Evolutionary conservation across 2,329 filamentous ascomycete genomes (phyloP), one percentile per base, ranked within the genome.

Genomic region (Colletotrichum aenigma): DNA sequence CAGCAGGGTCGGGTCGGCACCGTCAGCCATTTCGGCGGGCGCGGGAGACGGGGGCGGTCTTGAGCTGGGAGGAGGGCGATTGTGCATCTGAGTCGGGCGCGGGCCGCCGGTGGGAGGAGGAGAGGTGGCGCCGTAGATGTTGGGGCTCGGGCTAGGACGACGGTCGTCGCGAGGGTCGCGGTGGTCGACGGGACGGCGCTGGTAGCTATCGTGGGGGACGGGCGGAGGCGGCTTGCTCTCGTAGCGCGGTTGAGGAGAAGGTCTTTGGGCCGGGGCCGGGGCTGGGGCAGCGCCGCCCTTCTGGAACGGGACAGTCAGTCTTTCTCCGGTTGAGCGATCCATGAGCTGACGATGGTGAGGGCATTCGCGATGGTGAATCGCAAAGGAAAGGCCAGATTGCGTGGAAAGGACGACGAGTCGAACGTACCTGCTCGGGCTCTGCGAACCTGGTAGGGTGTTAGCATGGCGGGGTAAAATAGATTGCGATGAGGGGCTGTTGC

Each of bases 1-100:
- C 83, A 95, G 92, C 21, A 99, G 89, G 1, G 92, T 93, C n/a
- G 93, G 90, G 81, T 96, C 94, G 67, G 92, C 90, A 64, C 87
- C 86, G 60, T 84, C 79, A 30, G 82, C 82, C 36, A 82, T 84
- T 32, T 89, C 81, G 79, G 87, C 84, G 81, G 88, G 87, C 78
- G 90, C 86, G 77, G 95, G 90, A 79, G 93, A 92, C 78, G 92
- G 91, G 80, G 95, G 91, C 79, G 93, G 91, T 79, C 92, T 89
- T 80, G 91, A 91, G 82, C 87, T 81, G 78, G 91, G 81, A 79
- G 92, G 86, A 79, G 89, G 90, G 55, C 89, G 90, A 77, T 86
- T 86, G 55, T 90, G 88, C 52, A 80, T 77, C 52, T 83, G 79
- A 69, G 82, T 80, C 36, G 86, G 86, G 28, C 86, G 86, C 69